phyloP scores from a whole-genome alignment of 2,329 filamentous ascomycete species.

The Fusarium bulbicola region DNA sequence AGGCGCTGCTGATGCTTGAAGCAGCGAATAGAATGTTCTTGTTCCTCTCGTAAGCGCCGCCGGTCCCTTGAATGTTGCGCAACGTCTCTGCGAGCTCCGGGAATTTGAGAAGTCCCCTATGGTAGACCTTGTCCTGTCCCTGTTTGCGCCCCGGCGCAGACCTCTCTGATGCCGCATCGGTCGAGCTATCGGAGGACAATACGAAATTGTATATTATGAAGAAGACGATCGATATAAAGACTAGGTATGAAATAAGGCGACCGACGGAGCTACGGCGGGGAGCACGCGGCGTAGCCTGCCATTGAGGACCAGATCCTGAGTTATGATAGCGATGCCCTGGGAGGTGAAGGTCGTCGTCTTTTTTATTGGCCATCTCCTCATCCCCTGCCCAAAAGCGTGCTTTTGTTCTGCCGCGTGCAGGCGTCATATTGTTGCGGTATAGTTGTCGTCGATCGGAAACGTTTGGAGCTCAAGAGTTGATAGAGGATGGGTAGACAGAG shows the following conservation, averaged over 20 bases:
- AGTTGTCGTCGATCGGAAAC: background rate
- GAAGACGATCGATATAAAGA: constrained; percentile 65
- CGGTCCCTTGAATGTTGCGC: constrained; percentile 63
- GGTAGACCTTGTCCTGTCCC: constrained; percentile 55
- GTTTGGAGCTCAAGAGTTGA: background rate
- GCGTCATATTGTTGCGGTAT: constrained; percentile 49
- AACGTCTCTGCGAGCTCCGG: constrained; percentile 71
- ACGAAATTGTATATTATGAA: constrained; percentile 48
- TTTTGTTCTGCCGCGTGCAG: constrained; percentile 43
- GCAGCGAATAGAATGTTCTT: constrained; percentile 83
- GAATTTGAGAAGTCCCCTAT: constrained; percentile 76
- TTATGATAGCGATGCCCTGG: constrained; percentile 41
- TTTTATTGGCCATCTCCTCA: constrained; percentile 65
- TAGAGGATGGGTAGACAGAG: constrained; percentile 10
- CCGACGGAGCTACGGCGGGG: constrained; percentile 63
- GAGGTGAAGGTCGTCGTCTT: constrained; percentile 62
- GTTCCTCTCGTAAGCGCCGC: constrained; percentile 62
- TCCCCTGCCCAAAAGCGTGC: constrained; percentile 59
- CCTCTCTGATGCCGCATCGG: constrained; percentile 11
- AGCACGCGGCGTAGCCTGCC: constrained; percentile 52
- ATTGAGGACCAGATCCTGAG: constrained; percentile 46
- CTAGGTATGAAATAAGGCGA: constrained; percentile 63
- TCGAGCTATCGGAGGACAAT: constrained; percentile 45
- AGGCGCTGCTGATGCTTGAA: constrained; percentile 76
- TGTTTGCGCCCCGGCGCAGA: constrained; percentile 1